These are phyloP conservation scores for Viola pubescens DNA, from an alignment of 441 rosid genomes.

Conservation along the genomic window DNA sequence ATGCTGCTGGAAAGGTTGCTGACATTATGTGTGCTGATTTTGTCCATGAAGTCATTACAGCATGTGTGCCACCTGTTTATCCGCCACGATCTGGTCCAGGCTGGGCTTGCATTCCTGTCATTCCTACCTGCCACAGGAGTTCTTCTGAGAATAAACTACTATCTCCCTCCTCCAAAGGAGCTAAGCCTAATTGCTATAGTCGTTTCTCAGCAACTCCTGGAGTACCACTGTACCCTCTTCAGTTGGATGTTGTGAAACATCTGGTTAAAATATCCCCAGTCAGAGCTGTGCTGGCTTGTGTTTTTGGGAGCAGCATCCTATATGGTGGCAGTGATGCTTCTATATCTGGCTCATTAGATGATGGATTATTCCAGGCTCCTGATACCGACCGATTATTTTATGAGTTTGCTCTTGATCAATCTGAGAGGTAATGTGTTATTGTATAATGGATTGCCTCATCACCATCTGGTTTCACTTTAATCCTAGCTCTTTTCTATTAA, in stretches of 20 bases:
- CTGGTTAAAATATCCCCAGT: slow-evolving; percentile 94
- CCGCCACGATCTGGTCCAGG: slow-evolving; percentile 97
- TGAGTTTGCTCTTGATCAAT: slow-evolving; percentile 98
- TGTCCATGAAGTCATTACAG: slow-evolving; percentile 97
- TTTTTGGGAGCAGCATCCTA: slow-evolving; percentile 91
- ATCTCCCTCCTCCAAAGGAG: slow-evolving; percentile 64
- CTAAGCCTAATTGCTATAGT: slow-evolving; percentile 65
- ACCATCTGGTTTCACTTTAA: slow-evolving; percentile 16
- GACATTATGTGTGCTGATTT: slow-evolving; percentile 96
- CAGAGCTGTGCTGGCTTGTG: slow-evolving; percentile 92
- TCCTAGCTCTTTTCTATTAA: slow-evolving; percentile 16
- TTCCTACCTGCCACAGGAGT: slow-evolving; percentile 47
- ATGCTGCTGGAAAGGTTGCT: slow-evolving; percentile 96
- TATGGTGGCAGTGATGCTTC: slow-evolving; percentile 66
- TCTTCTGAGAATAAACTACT: slow-evolving; percentile 58
- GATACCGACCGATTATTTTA: slow-evolving; percentile 76
- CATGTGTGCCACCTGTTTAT: slow-evolving; percentile 96
- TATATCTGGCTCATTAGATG: slow-evolving; percentile 62
- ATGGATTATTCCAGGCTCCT: slow-evolving; percentile 56
- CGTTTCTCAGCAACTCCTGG: slow-evolving; percentile 69
- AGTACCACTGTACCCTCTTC: slow-evolving; percentile 86
- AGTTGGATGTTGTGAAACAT: slow-evolving; percentile 85
- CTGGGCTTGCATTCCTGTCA: slow-evolving; percentile 95
- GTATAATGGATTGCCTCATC: slow-evolving; percentile 10
- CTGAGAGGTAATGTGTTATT: slow-evolving; percentile 66